Evolutionary conservation across 768 basidiomycete genomes (phyloP).

Genomic region (Pholiota molesta): DNA sequence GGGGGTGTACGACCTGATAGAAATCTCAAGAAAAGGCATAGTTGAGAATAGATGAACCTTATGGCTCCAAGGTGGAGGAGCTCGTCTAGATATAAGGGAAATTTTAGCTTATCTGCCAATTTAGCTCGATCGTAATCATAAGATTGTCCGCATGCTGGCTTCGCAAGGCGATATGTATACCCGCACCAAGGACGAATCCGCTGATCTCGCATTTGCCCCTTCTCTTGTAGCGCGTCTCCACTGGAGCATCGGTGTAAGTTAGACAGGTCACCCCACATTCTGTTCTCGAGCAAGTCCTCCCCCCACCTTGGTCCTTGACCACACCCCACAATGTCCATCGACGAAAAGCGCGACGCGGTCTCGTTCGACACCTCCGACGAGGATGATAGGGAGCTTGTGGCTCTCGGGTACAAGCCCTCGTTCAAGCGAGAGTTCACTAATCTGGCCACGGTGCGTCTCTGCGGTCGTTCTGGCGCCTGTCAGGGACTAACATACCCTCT

Average conservation of each 20-base stretch:
- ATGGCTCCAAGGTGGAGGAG: background rate
- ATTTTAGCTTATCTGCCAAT: background rate
- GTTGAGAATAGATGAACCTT: background rate
- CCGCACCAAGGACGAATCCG: slow-evolving; percentile 10
- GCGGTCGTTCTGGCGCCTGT: background rate
- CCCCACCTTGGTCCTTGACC: slow-evolving; percentile 3
- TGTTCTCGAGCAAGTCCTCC: no score
- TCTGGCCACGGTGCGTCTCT: slow-evolving; percentile 63
- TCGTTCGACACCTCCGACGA: slow-evolving; percentile 40
- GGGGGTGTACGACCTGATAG: background rate
- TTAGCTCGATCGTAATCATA: slow-evolving; percentile 14
- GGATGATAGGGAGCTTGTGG: slow-evolving; percentile 67
- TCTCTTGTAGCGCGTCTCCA: background rate
- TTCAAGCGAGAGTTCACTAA: slow-evolving; percentile 88
- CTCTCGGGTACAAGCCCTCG: slow-evolving; percentile 73
- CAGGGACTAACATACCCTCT: slow-evolving; percentile 5
- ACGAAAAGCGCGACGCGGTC: slow-evolving; percentile 19
- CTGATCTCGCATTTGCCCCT: background rate
- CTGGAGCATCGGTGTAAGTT: slow-evolving; percentile 3
- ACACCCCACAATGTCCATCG: slow-evolving; percentile 12
- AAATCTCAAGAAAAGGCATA: background rate
- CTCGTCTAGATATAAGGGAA: background rate
- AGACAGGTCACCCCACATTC: background rate
- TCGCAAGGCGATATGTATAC: slow-evolving; percentile 20
- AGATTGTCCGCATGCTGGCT: slow-evolving; percentile 5